These are phyloP conservation scores for Vitis hybrid DNA, from an alignment of 177 flowering plant species.

Conservation along the genomic window DNA sequence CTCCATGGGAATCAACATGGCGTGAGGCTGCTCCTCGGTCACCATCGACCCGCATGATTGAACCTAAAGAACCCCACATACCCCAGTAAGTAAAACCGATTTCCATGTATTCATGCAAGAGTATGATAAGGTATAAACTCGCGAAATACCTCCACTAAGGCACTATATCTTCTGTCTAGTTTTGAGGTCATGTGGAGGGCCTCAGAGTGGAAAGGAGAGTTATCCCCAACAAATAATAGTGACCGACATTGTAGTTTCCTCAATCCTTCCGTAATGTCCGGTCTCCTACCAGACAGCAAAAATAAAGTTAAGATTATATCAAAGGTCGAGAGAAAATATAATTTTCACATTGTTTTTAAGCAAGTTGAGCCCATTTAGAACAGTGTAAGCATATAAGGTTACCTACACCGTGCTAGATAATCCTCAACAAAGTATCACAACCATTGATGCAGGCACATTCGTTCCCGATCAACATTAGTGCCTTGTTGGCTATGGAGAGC, in stretches of 20 bases:
- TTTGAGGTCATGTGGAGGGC: conserved; percentile 81
- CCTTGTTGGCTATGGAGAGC: too few species aligned
- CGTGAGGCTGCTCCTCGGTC: conserved; percentile 98
- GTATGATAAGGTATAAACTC: not conserved
- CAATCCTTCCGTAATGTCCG: conserved; percentile 70
- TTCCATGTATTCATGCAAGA: not conserved
- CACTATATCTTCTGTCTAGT: conserved; percentile 78
- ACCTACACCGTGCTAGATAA: not conserved
- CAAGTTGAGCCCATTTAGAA: too few species aligned
- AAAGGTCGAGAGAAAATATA: not conserved
- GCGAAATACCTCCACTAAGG: conserved; percentile 82
- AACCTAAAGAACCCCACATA: conserved; percentile 43
- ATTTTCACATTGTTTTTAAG: too few species aligned
- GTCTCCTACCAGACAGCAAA: conserved; percentile 57
- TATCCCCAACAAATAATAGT: conserved; percentile 83
- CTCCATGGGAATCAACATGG: conserved; percentile 95
- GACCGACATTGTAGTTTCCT: conserved; percentile 76
- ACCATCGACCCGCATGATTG: conserved; percentile 96
- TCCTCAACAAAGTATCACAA: not conserved
- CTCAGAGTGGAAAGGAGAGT: conserved; percentile 83
- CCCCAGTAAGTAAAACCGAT: not conserved
- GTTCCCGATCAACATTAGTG: too few species aligned
- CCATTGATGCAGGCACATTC: not conserved
- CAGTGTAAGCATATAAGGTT: not conserved
- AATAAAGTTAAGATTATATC: not conserved